These are phyloP conservation scores for Phaffomyces antillensis DNA, from an alignment of 805 yeast genomes.

Conservation along the genomic window DNA sequence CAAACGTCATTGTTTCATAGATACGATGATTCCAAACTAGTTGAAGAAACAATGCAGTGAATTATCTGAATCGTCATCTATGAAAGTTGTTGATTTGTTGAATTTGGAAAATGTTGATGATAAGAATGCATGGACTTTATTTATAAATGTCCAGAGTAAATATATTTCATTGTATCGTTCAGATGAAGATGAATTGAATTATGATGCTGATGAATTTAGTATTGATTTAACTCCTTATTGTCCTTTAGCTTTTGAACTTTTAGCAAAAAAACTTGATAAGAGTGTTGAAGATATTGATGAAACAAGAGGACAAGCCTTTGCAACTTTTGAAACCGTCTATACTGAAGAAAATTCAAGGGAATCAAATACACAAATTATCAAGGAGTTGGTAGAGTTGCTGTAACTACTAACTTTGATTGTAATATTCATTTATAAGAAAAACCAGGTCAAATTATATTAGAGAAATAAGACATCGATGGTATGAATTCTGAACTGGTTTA, in stretches of 20 bases:
- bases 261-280: constrained; percentile 38
- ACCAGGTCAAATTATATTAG: too few species aligned
- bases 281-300: constrained; percentile 8
- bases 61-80: constrained; percentile 54
- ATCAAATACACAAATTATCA: constrained; percentile 2
- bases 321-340: neutral
- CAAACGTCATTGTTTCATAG: too few species aligned
- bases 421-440: too few species aligned
- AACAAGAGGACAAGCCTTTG: constrained; percentile 3
- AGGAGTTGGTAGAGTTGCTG: neutral
- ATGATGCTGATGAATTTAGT: constrained; percentile 43
- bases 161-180: constrained; percentile 50
- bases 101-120: constrained; percentile 52
- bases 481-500: too few species aligned
- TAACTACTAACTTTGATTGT: too few species aligned
- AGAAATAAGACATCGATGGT: neutral
- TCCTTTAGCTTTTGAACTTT: constrained; percentile 46
- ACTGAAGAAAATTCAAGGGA: neutral
- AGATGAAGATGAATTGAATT: constrained; percentile 57
- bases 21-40: constrained; percentile 36
- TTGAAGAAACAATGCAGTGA: constrained; percentile 47
- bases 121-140: constrained; percentile 47
- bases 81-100: constrained; percentile 49
- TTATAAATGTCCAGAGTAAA: constrained; percentile 57
- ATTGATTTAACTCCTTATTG: constrained; percentile 58